Base-by-base conservation (phyloP, 345 rosid species). In the Hibiscus mutabilis region DNA sequence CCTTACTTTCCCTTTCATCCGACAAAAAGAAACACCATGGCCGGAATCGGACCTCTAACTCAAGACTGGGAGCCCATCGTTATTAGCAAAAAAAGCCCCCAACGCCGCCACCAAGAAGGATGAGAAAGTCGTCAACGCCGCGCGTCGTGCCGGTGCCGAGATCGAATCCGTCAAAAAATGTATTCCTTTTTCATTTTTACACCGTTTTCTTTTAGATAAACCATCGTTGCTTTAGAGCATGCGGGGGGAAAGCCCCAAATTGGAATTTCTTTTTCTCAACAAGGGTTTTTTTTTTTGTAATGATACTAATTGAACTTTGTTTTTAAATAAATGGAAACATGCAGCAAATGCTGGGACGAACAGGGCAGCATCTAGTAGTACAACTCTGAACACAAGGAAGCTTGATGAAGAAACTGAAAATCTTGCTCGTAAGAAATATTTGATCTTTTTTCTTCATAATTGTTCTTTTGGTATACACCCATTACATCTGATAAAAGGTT, bases 11-110 rank as follows among this genome's bases (percentile, higher is more conserved):
- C 35, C 35, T 33, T 33, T 33, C 35, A 5, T 33, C 35, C 6
- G 5, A 51, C 3, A 18, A 53, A 13, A 47, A 13, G 13, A 47
- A 47, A 47, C 12, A 7, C 68, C 14, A 90, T 88, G 92, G 70
- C 91, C 3, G 91, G 92, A 64, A 5, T 82, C 16, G 96, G 93
- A 82, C 89, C 90, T 22, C 62, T 91, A 58, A 71, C 82, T 27
- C 97, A 91, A 80, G 97, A 91, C 79, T 91, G 97, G 97, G 97
- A 88, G 71, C 97, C 97, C 4, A 90, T 91, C 31, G 92, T 87
- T 25, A 88, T 91, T 73, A 80, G 92, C 10, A 91, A 91, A 86
- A 86, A 87, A 86, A 73, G 84, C 89, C 33, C 88, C 88, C 0
- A 85, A 66, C 85, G 79, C 92, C 6, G 89, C 89, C 66, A 69